phyloP scores from a whole-genome alignment of 1,284 basidiomycete species.

The Phaffia rhodozyma region DNA sequence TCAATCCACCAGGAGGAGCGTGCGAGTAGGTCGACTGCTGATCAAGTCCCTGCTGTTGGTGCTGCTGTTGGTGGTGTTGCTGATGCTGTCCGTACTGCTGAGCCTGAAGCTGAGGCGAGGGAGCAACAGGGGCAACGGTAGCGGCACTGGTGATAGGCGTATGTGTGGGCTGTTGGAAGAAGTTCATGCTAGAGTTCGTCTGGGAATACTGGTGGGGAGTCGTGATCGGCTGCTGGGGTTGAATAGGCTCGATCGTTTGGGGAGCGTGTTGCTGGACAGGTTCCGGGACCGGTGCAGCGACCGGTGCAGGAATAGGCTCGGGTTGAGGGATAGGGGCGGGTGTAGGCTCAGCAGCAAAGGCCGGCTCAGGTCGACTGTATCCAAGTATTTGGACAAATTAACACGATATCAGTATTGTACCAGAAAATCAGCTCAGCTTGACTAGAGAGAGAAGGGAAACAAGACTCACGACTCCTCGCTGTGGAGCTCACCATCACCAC shows the following conservation, averaged over 20 bases:
- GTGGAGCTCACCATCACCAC: conserved; percentile 29
- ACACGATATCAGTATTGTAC: conserved; percentile 18
- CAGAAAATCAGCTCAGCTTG: no score
- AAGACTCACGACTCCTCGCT: conserved; percentile 22
- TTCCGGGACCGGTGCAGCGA: conserved; percentile 14
- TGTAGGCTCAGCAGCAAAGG: conserved; percentile 17
- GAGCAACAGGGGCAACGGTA: conserved; percentile 20
- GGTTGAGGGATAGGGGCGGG: conserved; percentile 20
- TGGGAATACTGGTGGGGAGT: conserved; percentile 21
- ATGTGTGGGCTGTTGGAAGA: conserved; percentile 22
- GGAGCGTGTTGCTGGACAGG: conserved; percentile 15
- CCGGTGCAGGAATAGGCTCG: conserved; percentile 19
- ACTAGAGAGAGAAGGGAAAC: conserved; percentile 6
- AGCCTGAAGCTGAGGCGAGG: conserved; percentile 9
- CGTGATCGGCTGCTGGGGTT: conserved; percentile 26
- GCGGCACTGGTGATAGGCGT: conserved; percentile 29
- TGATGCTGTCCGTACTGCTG: conserved; percentile 21
- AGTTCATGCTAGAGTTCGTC: conserved; percentile 6
- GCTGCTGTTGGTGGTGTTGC: conserved; percentile 20
- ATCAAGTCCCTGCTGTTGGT: conserved; percentile 16
- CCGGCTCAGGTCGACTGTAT: conserved; percentile 15
- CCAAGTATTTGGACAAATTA: conserved; percentile 20
- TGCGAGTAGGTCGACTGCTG: conserved; percentile 3
- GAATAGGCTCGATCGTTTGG: conserved; percentile 18
- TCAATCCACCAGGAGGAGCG: conserved; percentile 2